phyloP scores from a whole-genome alignment of 2,329 filamentous ascomycete genomes.

The Microsporum canis region DNA sequence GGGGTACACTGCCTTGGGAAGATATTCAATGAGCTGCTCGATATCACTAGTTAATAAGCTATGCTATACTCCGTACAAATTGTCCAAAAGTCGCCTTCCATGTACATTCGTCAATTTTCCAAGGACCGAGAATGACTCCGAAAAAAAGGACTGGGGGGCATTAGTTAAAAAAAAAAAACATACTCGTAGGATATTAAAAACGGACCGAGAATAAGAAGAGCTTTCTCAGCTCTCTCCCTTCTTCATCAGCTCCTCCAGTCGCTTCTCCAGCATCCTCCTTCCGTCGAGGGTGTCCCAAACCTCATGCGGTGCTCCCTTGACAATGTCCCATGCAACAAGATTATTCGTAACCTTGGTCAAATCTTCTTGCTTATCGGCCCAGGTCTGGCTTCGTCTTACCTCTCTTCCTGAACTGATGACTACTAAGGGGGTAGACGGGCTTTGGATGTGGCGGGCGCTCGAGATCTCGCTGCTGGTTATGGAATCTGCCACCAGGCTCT shows the following conservation, averaged over 20 bases:
- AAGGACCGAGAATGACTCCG: not conserved
- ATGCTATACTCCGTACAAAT: not conserved
- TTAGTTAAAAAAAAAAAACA: not conserved
- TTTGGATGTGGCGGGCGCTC: slow-evolving; percentile 68
- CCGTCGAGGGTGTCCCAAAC: slow-evolving; percentile 72
- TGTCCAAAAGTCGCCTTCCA: not conserved
- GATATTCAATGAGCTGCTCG: not conserved
- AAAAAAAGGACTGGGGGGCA: not conserved
- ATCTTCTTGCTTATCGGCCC: slow-evolving; percentile 78
- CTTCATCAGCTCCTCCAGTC: slow-evolving; percentile 56
- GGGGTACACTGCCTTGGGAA: too few relatives aligned
- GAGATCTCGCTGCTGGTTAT: slow-evolving; percentile 73
- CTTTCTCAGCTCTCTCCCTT: not conserved
- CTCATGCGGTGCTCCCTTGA: slow-evolving; percentile 71
- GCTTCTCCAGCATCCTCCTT: slow-evolving; percentile 63
- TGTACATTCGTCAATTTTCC: not conserved
- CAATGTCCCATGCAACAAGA: slow-evolving; percentile 72
- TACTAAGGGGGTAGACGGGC: slow-evolving; percentile 60
- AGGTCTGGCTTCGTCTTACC: slow-evolving; percentile 54
- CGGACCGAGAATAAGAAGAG: not conserved
- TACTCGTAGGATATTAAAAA: not conserved
- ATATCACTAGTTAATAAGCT: not conserved
- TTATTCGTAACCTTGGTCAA: slow-evolving; percentile 69
- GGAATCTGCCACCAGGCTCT: slow-evolving; percentile 75
- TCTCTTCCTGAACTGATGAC: slow-evolving; percentile 72